Evolutionary conservation across 352 stramenopile genomes (phyloP).

Genomic region (Pythium scleroteichum): DNA sequence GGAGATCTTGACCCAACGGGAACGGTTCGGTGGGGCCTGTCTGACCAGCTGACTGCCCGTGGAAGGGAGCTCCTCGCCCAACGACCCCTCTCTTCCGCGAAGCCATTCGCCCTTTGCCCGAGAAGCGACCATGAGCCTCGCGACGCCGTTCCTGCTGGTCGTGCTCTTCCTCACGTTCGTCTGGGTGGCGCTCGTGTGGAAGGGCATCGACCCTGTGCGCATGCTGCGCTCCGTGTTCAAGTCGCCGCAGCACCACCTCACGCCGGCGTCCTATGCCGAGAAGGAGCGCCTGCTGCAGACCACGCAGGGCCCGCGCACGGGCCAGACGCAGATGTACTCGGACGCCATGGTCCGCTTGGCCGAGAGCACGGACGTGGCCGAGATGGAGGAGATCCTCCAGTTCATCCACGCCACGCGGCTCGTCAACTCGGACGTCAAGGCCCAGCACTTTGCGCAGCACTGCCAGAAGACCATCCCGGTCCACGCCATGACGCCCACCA

Average conservation of each 20-base stretch:
- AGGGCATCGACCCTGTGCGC: constrained; percentile 62
- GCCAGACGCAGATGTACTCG: constrained; percentile 67
- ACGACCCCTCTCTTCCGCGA: background rate
- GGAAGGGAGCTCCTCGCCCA: background rate
- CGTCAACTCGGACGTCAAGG: constrained; percentile 73
- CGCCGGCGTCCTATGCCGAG: constrained; percentile 47
- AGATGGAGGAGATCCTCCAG: constrained; percentile 67
- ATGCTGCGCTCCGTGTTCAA: constrained; percentile 66
- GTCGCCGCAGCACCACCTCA: constrained; percentile 43
- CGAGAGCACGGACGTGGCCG: constrained; percentile 34
- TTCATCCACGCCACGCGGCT: constrained; percentile 52
- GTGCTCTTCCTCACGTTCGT: constrained; percentile 43
- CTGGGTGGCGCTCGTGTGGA: constrained; percentile 47
- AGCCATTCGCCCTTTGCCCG: background rate
- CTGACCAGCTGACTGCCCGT: constrained; percentile 8
- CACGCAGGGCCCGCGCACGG: constrained; percentile 39
- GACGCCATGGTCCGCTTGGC: constrained; percentile 59
- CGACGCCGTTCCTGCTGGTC: constrained; percentile 41
- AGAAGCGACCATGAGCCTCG: constrained; percentile 36
- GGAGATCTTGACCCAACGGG: background rate
- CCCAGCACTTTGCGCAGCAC: constrained; percentile 72
- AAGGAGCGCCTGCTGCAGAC: constrained; percentile 46
- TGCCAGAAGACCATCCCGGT: constrained; percentile 45
- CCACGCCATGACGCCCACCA: constrained; percentile 32
- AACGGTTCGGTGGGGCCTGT: too few species aligned